phyloP scores from a whole-genome alignment of 169 alveolate genomes.

The Plasmodium blacklocki region DNA sequence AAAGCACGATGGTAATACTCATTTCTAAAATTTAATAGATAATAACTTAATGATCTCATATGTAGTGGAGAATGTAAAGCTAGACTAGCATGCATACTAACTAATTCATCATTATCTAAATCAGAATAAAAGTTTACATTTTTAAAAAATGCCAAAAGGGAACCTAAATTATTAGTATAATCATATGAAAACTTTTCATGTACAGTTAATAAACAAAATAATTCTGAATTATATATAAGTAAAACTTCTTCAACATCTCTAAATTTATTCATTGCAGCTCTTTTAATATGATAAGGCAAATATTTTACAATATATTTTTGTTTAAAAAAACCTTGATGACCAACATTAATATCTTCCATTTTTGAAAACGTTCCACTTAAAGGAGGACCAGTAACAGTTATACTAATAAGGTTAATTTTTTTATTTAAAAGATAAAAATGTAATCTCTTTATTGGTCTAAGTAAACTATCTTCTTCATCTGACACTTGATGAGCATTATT shows the following conservation, averaged over 20 bases:
- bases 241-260: slow-evolving; percentile 65
- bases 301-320: slow-evolving; percentile 12
- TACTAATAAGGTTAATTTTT: slow-evolving; percentile 27
- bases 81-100: slow-evolving; percentile 38
- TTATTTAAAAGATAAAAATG: slow-evolving; percentile 51
- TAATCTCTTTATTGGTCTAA: slow-evolving; percentile 28
- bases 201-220: slow-evolving; percentile 46
- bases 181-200: slow-evolving; percentile 40
- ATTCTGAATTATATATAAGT: slow-evolving; percentile 25
- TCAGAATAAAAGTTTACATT: slow-evolving; percentile 56
- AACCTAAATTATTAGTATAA: slow-evolving; percentile 36
- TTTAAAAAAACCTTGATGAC: slow-evolving; percentile 43
- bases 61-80: slow-evolving; percentile 53
- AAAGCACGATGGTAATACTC: slow-evolving; percentile 44
- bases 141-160: slow-evolving; percentile 39
- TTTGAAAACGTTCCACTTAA: slow-evolving; percentile 29
- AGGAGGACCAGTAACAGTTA: slow-evolving; percentile 52
- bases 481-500: neutral
- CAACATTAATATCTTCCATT: slow-evolving; percentile 63
- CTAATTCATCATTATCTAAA: slow-evolving; percentile 68
- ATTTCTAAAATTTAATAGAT: slow-evolving; percentile 61
- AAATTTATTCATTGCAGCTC: slow-evolving; percentile 9
- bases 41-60: slow-evolving; percentile 70
- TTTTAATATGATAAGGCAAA: slow-evolving; percentile 24
- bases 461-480: neutral